Percentiles rank a stretch among this genome's conserved stretches.
phyloP scores from a whole-genome alignment of 179 eudicot genomes.

The Nepenthes alata region DNA sequence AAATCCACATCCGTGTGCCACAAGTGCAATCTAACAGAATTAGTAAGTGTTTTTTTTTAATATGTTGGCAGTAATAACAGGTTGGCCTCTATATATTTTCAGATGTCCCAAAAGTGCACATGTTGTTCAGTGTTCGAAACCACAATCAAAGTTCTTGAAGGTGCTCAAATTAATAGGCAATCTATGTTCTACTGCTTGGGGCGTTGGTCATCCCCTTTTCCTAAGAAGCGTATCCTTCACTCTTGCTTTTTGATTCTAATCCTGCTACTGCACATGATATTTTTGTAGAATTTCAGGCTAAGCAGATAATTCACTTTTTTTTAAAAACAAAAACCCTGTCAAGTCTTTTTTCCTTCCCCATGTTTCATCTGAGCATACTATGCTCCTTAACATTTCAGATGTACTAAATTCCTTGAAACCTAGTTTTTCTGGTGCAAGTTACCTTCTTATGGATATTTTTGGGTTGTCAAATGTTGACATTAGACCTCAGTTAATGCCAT shows the following conservation, averaged over 20 bases:
- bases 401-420: slow-evolving; percentile 43
- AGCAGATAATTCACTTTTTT: too few relatives aligned
- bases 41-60: too few relatives aligned
- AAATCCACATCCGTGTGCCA: too few relatives aligned
- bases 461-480: slow-evolving; percentile 24
- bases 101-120: slow-evolving; percentile 37
- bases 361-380: neutral
- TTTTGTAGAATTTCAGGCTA: too few relatives aligned
- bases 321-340: neutral
- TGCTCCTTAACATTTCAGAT: slow-evolving; percentile 41
- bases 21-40: too few relatives aligned
- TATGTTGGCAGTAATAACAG: slow-evolving; percentile 1
- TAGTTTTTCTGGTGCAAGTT: slow-evolving; percentile 32
- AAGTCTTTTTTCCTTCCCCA: neutral
- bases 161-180: slow-evolving; percentile 38
- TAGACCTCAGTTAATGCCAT: slow-evolving; percentile 16
- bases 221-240: slow-evolving; percentile 65
- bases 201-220: slow-evolving; percentile 31
- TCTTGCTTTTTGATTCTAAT: neutral
- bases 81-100: slow-evolving; percentile 14
- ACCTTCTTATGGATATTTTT: slow-evolving; percentile 43
- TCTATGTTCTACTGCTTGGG: slow-evolving; percentile 42
- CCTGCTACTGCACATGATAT: too few relatives aligned
- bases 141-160: slow-evolving; percentile 21
- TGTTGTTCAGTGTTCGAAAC: slow-evolving; percentile 54